Evolutionary conservation across 2,329 filamentous ascomycete genomes (phyloP), one percentile per base, ranked within the genome.

Genomic region (Aspergillus alliaceus): DNA sequence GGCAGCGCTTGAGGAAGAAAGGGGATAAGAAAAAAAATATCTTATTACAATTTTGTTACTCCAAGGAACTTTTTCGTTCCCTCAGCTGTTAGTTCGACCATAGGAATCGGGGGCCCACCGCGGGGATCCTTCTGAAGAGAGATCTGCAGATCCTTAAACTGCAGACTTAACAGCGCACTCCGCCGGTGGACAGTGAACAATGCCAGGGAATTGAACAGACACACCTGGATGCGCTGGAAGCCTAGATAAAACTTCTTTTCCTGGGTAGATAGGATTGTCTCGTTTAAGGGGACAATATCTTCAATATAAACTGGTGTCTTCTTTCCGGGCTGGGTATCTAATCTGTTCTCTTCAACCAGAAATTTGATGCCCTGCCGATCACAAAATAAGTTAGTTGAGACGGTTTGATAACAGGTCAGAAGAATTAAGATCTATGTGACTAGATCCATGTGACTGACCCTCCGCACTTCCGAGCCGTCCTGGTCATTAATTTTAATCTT

Each of bases 21-120:
- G n/a, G n/a, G n/a, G n/a, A n/a, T n/a, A n/a, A n/a, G n/a, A n/a
- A n/a, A 50, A 18, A 39, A 9, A 52, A n/a, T n/a, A 18, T 34
- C 51, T 25, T 59, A 50, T 42, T 67, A 67, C 59, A 67, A 46
- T 47, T 65, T 62, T 32, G 53, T 59, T 44, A 63, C 63, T 15
- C 59, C 56, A 32, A 69, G 56, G 35, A 31, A 51, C 56, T 54
- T 60, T 58, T 69, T 69, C 12, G 62, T 48, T 56, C 60, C 57
- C 47, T 65, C 22, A 6, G 59, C 53, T 42, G 54, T 22, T 20
- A 68, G 55, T 50, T 64, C 56, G 34, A 67, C 61, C 32, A 56
- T 53, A 14, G 49, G 60, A 42, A 63, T 34, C 8, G 58, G 58
- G 18, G 58, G 60, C 14, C 58, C 58, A 15, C 60, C 58, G 27